phyloP scores from a whole-genome alignment of 2,329 filamentous ascomycete species.

The Aspergillus pseudonomiae region DNA sequence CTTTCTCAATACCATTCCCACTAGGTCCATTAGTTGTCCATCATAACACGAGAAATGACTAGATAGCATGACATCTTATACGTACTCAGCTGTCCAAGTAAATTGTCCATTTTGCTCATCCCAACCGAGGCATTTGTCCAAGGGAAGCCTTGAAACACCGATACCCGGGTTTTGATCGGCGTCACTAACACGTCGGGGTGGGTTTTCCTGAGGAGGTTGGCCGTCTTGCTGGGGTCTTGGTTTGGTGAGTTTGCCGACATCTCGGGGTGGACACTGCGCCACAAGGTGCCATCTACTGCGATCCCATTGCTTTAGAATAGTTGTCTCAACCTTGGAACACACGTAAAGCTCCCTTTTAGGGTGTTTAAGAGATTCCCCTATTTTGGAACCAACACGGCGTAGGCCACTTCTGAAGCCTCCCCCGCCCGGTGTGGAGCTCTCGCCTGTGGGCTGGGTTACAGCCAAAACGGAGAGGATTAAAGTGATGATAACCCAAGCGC shows the following conservation, averaged over 20 bases:
- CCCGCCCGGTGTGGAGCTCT: background rate
- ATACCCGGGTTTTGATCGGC: no score
- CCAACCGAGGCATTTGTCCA: background rate
- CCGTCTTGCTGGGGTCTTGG: no score
- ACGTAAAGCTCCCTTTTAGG: background rate
- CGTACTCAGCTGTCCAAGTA: background rate
- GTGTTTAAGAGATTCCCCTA: background rate
- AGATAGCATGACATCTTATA: background rate
- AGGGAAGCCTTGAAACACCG: background rate
- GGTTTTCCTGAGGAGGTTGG: background rate
- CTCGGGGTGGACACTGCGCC: background rate
- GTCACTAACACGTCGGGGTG: no score
- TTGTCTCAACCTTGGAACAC: background rate
- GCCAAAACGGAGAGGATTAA: background rate
- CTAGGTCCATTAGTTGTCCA: background rate
- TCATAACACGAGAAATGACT: no score
- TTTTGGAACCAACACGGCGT: background rate
- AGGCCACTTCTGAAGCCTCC: background rate
- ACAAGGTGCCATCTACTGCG: background rate
- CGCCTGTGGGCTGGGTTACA: no score
- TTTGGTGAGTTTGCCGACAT: background rate
- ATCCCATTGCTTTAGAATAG: background rate
- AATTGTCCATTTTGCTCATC: background rate
- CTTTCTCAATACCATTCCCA: background rate
- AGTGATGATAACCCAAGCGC: background rate